Evolutionary conservation across 768 basidiomycete species (phyloP).

Genomic region (Sutorius australiensis): DNA sequence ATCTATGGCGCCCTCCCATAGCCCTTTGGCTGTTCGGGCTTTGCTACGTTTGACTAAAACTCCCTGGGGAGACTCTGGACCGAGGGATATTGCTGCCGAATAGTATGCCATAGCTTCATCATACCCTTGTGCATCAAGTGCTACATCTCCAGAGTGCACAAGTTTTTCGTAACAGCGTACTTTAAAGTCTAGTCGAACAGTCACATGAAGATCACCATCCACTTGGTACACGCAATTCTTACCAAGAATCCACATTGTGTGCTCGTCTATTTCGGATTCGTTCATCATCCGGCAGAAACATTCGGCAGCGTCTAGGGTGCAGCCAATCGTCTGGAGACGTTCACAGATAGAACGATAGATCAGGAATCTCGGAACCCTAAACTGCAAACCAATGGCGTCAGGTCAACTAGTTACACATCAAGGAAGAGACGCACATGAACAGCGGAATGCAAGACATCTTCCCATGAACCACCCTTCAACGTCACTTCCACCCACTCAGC

Average conservation of each 20-base stretch:
- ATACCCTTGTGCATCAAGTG: not conserved
- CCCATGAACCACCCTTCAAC: not conserved
- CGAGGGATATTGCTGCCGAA: not conserved
- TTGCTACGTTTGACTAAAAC: conserved; percentile 1
- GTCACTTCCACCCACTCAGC: not conserved
- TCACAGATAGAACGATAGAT: conserved; percentile 1
- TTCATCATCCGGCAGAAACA: not conserved
- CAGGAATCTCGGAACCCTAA: not conserved
- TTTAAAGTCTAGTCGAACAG: not conserved
- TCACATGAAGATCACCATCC: too few species aligned
- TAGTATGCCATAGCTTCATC: not conserved
- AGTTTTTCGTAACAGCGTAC: not conserved
- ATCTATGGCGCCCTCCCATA: not conserved
- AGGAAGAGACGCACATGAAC: not conserved
- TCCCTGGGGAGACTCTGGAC: not conserved
- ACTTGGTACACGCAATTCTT: not conserved
- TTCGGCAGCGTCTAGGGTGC: not conserved
- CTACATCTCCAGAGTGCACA: not conserved
- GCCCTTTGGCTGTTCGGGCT: not conserved
- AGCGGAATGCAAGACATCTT: not conserved
- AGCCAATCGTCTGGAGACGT: not conserved
- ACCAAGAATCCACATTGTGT: not conserved
- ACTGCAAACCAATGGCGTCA: not conserved
- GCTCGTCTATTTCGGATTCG: not conserved
- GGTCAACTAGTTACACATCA: not conserved